Base-by-base conservation (phyloP, 148 eudicot genomes). In the Tetragonia tetragonoides region DNA sequence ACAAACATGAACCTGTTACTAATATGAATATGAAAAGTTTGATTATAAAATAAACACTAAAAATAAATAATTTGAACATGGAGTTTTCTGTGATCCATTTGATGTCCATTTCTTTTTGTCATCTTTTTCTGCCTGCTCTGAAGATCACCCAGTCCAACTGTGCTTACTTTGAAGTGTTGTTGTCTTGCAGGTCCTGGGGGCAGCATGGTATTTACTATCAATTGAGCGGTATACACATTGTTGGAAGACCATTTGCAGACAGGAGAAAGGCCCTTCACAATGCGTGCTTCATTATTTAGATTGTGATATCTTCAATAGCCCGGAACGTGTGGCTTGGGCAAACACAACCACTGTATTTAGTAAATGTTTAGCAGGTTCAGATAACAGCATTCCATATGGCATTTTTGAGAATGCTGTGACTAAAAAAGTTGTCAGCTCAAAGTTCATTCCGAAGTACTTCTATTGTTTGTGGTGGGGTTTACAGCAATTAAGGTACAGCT, bases 381-480 rank as follows among this genome's bases (percentile, higher is more conserved):
- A 81, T 54, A 86, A 47, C 63, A 72, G 49, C 40, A 93, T 95
- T 77, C 74, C 84, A 21, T 95, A 87, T 66, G 99, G 99, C 41
- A 87, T 95, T 76, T 95, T 93, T 67, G 80, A 83, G 70, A 88
- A 83, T 81, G 99, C 99, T 68, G 88, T 90, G 39, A 67, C 60
- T 9, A 95, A 95, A 68, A 79, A 83, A 76, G 98, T 91, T 28
- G 88, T 95, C 81, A 83, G 92, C 79, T 81, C 97, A 39, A 85
- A 56, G 44, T 95, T 95, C 60, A n/a, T 90, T 21, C 83, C 82
- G 49, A 95, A 93, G 86, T 95, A 95, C 84, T 91, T 93, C 81
- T 95, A 91, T 79, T 95, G 99, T 81, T 82, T 95, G 68, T 93
- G 99, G 97, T 95, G 98, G 99, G 99, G 99, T 44, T 84, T 95